phyloP scores from a whole-genome alignment of 108 stramenopile species.

The Heterococcus sp. region DNA sequence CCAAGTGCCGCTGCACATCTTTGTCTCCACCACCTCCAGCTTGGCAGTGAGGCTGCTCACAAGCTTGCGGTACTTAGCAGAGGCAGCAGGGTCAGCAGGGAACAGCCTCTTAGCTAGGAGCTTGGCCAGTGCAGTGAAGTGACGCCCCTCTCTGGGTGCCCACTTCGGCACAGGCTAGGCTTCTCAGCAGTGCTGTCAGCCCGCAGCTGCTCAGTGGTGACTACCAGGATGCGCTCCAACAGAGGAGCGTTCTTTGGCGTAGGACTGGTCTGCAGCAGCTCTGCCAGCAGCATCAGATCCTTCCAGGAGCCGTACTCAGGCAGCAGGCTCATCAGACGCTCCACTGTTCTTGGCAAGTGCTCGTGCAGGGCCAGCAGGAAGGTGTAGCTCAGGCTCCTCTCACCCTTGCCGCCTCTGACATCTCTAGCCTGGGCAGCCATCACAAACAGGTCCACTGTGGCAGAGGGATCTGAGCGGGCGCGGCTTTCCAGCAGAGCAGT shows the following conservation, averaged over 20 bases:
- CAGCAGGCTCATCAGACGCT: not conserved
- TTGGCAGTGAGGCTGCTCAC: conserved; percentile 14
- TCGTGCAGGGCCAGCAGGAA: not conserved
- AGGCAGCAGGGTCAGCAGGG: conserved; percentile 7
- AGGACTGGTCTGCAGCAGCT: not conserved
- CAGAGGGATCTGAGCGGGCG: not conserved
- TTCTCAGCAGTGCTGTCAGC: not conserved
- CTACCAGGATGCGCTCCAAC: not conserved
- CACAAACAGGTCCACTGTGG: not conserved
- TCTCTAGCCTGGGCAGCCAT: conserved; percentile 1
- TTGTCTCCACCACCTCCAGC: conserved; percentile 49
- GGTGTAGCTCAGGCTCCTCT: not conserved
- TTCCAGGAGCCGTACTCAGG: conserved; percentile 12
- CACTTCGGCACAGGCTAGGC: conserved; percentile 45
- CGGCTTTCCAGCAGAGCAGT: not conserved
- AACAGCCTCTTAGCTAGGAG: conserved; percentile 4
- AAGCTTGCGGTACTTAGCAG: conserved; percentile 35
- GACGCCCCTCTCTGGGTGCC: conserved; percentile 45
- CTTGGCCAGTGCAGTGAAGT: conserved; percentile 41
- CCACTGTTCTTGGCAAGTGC: not conserved
- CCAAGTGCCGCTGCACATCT: conserved; percentile 28
- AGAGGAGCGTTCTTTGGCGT: not conserved
- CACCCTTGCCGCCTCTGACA: conserved; percentile 17
- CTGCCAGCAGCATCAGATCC: not conserved
- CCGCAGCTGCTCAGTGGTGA: not conserved